Evolutionary conservation across 108 stramenopile genomes (phyloP), one percentile per base, ranked within the genome.

Genomic region (Asterionellopsis glacialis): DNA sequence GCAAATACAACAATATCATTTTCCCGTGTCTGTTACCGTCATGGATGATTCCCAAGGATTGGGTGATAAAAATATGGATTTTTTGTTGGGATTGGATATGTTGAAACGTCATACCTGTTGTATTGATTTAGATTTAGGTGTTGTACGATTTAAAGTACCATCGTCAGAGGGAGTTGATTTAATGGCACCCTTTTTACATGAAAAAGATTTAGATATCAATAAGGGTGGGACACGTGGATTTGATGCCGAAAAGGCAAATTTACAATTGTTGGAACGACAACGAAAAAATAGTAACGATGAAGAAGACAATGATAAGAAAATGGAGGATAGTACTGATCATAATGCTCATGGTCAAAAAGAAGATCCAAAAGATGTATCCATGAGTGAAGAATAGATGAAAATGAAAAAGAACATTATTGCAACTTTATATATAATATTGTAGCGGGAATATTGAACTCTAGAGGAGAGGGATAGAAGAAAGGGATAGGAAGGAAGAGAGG

Each of bases 61-160:
- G 45, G 75, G 75, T 1, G 78, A 85, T 26, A 84, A 88, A 51
- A 94, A 95, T 66, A 94, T 99, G 79, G 97, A 97, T 51, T 89
- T 97, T 53, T 65, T 99, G 23, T 82, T 98, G 26, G 98, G 98
- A 25, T 75, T 99, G 52, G 98, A 99, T 77, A 97, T 97, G 95
- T 74, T 98, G 42, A 93, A 86, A 64, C 78, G 96, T 15, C 95
- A 97, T 77, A 84, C 83, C 14, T 94, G 94, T 71, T 59, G 43
- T 44, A 95, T 99, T 58, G 95, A 99, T 77, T 76, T 99, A 57
- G 64, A 59, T 23, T 61, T 65, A 48, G 82, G 85, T 62, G 67
- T 61, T 0, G 67, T 93, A 39, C 60, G 67, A 18, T 90, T 91
- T 61, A 71, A 72, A 11, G 15, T 84, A 16, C 63, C 68, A 0